These are phyloP conservation scores for Xylaria polymorpha DNA, from an alignment of 2,329 filamentous ascomycete genomes.

Conservation along the genomic window DNA sequence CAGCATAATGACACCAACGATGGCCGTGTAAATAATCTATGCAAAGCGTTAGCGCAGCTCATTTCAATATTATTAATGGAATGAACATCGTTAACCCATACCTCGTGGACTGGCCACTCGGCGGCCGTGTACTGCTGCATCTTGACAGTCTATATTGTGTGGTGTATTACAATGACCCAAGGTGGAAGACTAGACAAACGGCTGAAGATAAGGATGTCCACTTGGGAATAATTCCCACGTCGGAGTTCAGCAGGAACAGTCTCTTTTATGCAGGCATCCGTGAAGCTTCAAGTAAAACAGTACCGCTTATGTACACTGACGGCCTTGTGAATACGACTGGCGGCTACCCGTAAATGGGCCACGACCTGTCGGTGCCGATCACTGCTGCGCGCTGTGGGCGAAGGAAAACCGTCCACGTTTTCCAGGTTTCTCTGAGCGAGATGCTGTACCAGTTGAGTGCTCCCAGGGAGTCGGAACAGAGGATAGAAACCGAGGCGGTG, in stretches of 20 bases:
- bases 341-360: conserved; percentile 31
- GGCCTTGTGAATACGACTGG: conserved; percentile 25
- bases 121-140: conserved; percentile 58
- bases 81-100: conserved; percentile 48
- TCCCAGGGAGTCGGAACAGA: conserved; percentile 33
- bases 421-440: conserved; percentile 8
- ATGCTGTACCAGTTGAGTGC: conserved; percentile 21
- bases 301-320: conserved; percentile 32
- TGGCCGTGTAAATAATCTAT: conserved; percentile 85
- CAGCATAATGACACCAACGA: conserved; percentile 84
- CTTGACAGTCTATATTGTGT: conserved; percentile 35
- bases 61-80: conserved; percentile 1
- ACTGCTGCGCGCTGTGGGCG: conserved; percentile 23
- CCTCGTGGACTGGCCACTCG: conserved; percentile 65
- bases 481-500: conserved; percentile 23
- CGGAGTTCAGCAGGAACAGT: conserved; percentile 34
- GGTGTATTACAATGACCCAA: conserved; percentile 22
- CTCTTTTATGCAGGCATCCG: conserved; percentile 46
- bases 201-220: conserved; percentile 32
- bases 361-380: conserved; percentile 25
- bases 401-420: conserved; percentile 37
- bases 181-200: conserved; percentile 15
- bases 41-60: conserved; percentile 34
- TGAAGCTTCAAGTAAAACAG: conserved; percentile 27
- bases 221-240: conserved; percentile 29